These are phyloP conservation scores for Flaveria ramosissima DNA, from an alignment of 129 eudicot species.

Conservation along the genomic window DNA sequence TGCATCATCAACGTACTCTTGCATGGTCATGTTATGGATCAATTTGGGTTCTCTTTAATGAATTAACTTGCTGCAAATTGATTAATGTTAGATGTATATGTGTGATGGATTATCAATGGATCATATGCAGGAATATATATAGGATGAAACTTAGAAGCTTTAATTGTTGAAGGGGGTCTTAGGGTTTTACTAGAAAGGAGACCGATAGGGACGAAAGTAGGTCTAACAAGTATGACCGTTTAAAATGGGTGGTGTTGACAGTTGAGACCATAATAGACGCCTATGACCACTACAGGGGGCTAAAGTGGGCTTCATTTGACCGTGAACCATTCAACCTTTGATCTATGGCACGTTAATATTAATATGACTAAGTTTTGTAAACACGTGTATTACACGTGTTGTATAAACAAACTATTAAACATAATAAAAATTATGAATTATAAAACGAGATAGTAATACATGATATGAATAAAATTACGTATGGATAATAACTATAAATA, in stretches of 20 bases:
- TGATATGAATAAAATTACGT: too few species aligned
- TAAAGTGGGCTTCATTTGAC: constrained; percentile 20
- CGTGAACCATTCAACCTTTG: neutral
- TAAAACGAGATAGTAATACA: too few species aligned
- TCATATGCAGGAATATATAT: neutral
- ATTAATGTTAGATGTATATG: neutral
- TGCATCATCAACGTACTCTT: constrained; percentile 24
- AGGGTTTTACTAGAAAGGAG: constrained; percentile 10
- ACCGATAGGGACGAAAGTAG: too few species aligned
- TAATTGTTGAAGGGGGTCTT: neutral
- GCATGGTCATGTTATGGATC: constrained; percentile 26
- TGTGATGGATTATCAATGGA: neutral
- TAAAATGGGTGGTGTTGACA: neutral
- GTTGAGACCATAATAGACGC: constrained; percentile 9
- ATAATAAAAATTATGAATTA: too few species aligned
- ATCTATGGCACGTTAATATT: too few species aligned
- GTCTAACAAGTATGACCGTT: constrained; percentile 23
- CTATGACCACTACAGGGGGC: constrained; percentile 15
- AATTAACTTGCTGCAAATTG: neutral
- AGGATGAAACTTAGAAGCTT: constrained; percentile 6
- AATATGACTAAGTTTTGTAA: too few species aligned
- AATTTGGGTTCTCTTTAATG: neutral
- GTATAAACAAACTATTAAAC: too few species aligned
- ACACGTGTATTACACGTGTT: too few species aligned
- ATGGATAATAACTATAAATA: too few species aligned